Evolutionary conservation across 1,284 basidiomycete genomes (phyloP).

Genomic region (Pholiota adiposa): DNA sequence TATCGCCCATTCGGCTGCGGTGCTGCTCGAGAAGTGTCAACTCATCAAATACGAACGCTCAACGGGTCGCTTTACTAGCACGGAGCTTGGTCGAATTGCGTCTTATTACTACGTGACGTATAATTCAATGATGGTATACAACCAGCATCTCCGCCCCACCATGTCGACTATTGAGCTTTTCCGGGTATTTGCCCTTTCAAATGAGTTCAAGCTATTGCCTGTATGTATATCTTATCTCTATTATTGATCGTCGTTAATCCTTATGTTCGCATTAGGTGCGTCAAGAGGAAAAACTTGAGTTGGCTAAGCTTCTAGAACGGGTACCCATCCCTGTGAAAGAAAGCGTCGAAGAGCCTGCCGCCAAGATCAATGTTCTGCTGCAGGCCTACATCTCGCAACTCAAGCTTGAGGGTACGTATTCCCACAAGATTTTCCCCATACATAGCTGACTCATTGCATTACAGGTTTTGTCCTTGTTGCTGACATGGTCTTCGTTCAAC

Average conservation of each 20-base stretch:
- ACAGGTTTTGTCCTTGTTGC: conserved; percentile 92
- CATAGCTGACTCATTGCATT: background rate
- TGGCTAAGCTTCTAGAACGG: conserved; percentile 91
- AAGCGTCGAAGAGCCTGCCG: conserved; percentile 92
- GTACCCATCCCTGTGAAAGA: conserved; percentile 99
- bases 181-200: conserved; percentile 94
- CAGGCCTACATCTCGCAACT: conserved; percentile 97
- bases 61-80: conserved; percentile 88
- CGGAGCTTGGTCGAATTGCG: conserved; percentile 93
- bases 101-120: conserved; percentile 98
- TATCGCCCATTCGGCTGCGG: conserved; percentile 93
- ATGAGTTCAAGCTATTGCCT: conserved; percentile 96
- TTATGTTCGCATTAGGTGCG: conserved; percentile 53
- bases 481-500: conserved; percentile 97
- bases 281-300: conserved; percentile 86
- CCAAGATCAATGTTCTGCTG: conserved; percentile 96
- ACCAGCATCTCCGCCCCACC: conserved; percentile 89
- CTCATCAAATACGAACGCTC: conserved; percentile 93
- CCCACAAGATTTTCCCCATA: background rate
- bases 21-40: conserved; percentile 92
- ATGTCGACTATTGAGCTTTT: conserved; percentile 93
- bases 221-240: conserved; percentile 45
- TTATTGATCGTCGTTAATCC: conserved; percentile 15
- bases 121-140: conserved; percentile 96
- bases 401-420: conserved; percentile 77